Evolutionary conservation across 176 grass and related monocot genomes (phyloP).

Genomic region (Phoenix dactylifera): DNA sequence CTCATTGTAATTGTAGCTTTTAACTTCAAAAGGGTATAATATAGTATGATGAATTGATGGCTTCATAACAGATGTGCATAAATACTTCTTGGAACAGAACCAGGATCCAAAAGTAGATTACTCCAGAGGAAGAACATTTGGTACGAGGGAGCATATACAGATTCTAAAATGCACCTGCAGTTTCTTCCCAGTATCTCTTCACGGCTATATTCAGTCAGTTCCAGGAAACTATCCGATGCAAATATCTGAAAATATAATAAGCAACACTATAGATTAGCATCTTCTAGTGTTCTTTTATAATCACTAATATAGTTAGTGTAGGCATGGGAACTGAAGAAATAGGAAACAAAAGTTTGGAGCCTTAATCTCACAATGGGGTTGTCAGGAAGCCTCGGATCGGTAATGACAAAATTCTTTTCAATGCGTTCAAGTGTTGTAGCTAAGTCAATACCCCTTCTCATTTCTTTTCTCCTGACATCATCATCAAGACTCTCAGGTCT

Average conservation of each 20-base stretch:
- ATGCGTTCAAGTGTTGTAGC: constrained; percentile 95
- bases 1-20: no score
- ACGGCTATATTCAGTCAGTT: no score
- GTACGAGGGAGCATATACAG: neutral
- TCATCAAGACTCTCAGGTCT: constrained; percentile 76
- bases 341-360: neutral
- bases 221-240: no score
- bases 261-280: no score
- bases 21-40: constrained; percentile 5
- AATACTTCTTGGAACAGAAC: no score
- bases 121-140: neutral
- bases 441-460: constrained; percentile 96
- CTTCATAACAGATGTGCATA: neutral
- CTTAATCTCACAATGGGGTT: constrained; percentile 19
- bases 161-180: constrained; percentile 48
- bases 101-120: no score
- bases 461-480: constrained; percentile 67
- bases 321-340: neutral
- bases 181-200: constrained; percentile 29
- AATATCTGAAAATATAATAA: no score
- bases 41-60: neutral
- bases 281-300: neutral
- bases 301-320: neutral
- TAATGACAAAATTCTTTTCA: constrained; percentile 22
- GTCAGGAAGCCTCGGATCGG: constrained; percentile 19